phyloP scores from a whole-genome alignment of 139 green algal genomes.

The Closterium sp. region DNA sequence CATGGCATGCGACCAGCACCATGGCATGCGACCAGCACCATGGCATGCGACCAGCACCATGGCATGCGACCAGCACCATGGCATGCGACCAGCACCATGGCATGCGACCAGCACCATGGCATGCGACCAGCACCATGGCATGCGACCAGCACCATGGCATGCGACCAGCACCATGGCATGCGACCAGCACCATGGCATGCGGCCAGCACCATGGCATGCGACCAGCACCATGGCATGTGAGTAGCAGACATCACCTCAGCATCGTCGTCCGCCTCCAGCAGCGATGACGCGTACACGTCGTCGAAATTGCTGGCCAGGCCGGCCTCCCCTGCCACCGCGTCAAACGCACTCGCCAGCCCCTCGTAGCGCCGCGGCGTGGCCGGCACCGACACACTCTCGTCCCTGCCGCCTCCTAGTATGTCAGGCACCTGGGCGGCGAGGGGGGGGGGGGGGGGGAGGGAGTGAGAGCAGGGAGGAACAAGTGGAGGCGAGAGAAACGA shows the following conservation, averaged over 20 bases:
- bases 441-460: no score
- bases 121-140: not conserved
- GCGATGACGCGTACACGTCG: slow-evolving; percentile 11
- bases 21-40: not conserved
- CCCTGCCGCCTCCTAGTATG: not conserved
- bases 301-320: slow-evolving; percentile 1
- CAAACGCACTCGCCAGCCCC: not conserved
- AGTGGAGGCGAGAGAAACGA: not conserved
- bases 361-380: not conserved
- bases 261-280: slow-evolving; percentile 11
- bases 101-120: not conserved
- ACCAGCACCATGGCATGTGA: not conserved
- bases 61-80: not conserved
- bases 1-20: not conserved
- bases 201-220: not conserved
- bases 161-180: not conserved
- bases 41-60: not conserved
- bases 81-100: not conserved
- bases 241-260: not conserved
- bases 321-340: not conserved
- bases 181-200: not conserved
- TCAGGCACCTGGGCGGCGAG: not conserved
- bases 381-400: not conserved
- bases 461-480: not conserved
- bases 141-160: not conserved